Base-by-base conservation (phyloP, 2,329 filamentous ascomycete species). In the Paraphaeosphaeria sporulosa region DNA sequence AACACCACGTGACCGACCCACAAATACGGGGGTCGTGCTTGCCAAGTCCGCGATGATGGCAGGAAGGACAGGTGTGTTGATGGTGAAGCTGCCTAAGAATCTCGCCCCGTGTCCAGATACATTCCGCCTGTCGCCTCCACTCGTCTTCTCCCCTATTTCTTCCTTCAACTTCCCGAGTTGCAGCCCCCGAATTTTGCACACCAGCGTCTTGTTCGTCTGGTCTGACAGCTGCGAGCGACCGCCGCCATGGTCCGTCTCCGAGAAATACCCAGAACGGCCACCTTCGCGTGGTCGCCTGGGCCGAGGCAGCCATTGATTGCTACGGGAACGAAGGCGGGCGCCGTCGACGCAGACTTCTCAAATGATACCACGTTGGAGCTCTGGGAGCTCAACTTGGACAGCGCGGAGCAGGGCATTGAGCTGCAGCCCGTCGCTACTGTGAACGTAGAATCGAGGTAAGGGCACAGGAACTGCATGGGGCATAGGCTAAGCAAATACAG, bases 291-390 rank as follows among this genome's bases (percentile, higher is more conserved):
- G 94, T 97, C 93, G 69, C 91, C 94, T 27, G 91, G 89, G 70
- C 82, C 92, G 53, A 86, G 87, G 42, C 88, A 89, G 69, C 93
- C 94, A 71, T 85, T 96, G 69, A 84, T 99, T 66, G 94, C 93
- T 62, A 99, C 95, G 30, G 95, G 95, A 71, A 99, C 95, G 49
- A 90, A 94, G 70, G 94, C 95, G 63, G 95, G 95, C 65, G 95
- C 95, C 71, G 93, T 99, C 44, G 93, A 96, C 80, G 94, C 92
- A 71, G 94, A 98, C 79, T 99, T 99, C 81, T 98, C 95, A 30
- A 95, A 95, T 79, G 94, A 98, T 78, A 97, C 93, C 65, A 94
- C 94, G 82, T 84, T 99, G 59, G 95, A 99, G 83, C 85, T 99
- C 62, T 99, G 95, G 95, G 93, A 98, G 80, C 84, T 99, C 68